These are phyloP conservation scores for Trichaptum fuscoviolaceum DNA, from an alignment of 768 basidiomycete genomes.

Conservation along the genomic window DNA sequence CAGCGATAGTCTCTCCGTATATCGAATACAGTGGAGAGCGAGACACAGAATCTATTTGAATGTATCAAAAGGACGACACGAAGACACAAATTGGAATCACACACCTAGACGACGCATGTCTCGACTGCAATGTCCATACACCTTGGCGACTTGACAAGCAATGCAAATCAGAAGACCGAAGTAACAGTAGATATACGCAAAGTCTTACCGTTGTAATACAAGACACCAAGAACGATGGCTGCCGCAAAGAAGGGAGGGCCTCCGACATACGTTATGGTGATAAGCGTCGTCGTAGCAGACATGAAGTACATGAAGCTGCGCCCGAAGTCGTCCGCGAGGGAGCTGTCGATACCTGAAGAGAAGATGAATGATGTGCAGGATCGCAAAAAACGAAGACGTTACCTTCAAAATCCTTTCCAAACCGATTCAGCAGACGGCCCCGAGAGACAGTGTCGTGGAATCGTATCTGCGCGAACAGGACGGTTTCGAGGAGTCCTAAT, in stretches of 20 bases:
- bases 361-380: conserved; percentile 22
- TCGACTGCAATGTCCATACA: conserved; percentile 83
- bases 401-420: conserved; percentile 89
- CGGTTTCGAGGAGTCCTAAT: conserved; percentile 61
- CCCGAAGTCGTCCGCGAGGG: conserved; percentile 79
- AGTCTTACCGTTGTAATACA: conserved; percentile 68
- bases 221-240: conserved; percentile 43
- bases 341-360: conserved; percentile 69
- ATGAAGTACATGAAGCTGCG: conserved; percentile 67
- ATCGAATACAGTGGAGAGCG: conserved; percentile 47
- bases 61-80: neutral
- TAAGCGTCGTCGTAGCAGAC: conserved; percentile 64
- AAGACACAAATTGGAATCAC: neutral
- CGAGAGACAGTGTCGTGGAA: conserved; percentile 92
- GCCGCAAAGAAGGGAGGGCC: conserved; percentile 70
- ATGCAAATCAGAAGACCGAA: conserved; percentile 28
- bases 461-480: conserved; percentile 83
- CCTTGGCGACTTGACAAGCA: conserved; percentile 30
- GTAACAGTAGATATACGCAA: neutral
- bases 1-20: conserved; percentile 48
- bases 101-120: conserved; percentile 60
- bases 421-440: conserved; percentile 76
- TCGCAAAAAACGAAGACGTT: neutral
- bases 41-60: conserved; percentile 35
- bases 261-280: conserved; percentile 74